Percentiles rank a stretch among this genome's conserved stretches.
Conservation (phyloP, 75 land plant species). For the Sequoia sempervirens region DNA sequence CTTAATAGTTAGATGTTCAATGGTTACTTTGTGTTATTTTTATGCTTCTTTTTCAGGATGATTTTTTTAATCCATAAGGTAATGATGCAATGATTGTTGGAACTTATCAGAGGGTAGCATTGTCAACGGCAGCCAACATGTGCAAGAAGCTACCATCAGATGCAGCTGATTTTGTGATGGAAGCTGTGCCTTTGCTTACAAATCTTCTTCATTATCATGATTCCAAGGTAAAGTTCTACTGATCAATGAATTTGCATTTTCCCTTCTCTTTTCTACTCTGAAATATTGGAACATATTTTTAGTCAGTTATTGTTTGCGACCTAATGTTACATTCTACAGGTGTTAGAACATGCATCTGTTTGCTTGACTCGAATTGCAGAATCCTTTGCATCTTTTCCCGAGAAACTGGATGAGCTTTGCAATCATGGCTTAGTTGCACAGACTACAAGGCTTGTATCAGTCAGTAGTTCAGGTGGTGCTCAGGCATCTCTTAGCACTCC, state of each 20-base stretch:
- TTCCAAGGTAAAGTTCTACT: conserved; percentile 39
- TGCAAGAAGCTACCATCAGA: conserved; percentile 95
- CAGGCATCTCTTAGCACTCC: conserved; percentile 84
- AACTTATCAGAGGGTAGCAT: conserved; percentile 79
- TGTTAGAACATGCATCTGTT: conserved; percentile 94
- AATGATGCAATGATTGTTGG: not conserved
- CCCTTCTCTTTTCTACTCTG: not conserved
- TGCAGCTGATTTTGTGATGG: conserved; percentile 92
- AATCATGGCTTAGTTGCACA: conserved; percentile 92
- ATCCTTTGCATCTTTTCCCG: conserved; percentile 81
- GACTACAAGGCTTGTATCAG: conserved; percentile 81
- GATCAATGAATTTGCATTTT: conserved; percentile 13
- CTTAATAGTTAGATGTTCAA: not conserved
- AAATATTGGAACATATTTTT: not conserved
- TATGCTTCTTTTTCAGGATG: not conserved
- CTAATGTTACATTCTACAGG: conserved; percentile 37
- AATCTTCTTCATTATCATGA: conserved; percentile 97
- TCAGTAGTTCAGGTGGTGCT: conserved; percentile 73
- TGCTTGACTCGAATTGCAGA: conserved; percentile 96
- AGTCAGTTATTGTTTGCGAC: not conserved
- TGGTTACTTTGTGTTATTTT: not conserved
- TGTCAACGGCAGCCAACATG: conserved; percentile 97
- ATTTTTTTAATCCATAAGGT: not conserved
- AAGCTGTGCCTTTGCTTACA: conserved; percentile 91
- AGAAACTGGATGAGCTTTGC: conserved; percentile 85